Evolutionary conservation across 108 stramenopile genomes (phyloP).

Genomic region (Epithemia pelagica): DNA sequence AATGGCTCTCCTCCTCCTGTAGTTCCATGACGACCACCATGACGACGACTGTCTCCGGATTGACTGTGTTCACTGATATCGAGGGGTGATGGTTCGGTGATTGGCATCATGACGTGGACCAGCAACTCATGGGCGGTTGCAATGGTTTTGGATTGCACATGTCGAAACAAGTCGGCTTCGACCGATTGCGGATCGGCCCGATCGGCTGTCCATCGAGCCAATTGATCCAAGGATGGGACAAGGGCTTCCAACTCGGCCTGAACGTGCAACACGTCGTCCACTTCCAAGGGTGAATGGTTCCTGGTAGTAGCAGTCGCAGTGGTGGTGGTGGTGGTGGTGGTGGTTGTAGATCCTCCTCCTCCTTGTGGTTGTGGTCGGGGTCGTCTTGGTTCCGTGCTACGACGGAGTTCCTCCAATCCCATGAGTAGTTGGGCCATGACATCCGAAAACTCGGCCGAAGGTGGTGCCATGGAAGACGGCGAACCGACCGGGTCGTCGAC

Average conservation of each 20-base stretch:
- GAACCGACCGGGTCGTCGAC: no score
- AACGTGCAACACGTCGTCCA: neutral
- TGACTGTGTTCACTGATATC: neutral
- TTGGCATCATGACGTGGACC: neutral
- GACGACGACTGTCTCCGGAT: neutral
- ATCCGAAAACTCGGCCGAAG: constrained; percentile 19
- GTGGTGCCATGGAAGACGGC: neutral
- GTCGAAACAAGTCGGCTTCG: constrained; percentile 18
- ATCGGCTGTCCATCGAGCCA: constrained; percentile 1
- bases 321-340: no score
- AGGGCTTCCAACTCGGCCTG: neutral
- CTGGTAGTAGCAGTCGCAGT: no score
- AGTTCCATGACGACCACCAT: neutral
- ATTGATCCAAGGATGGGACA: neutral
- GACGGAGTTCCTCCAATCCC: constrained; percentile 36
- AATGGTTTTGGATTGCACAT: constrained; percentile 18
- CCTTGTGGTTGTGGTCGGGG: no score
- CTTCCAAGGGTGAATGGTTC: neutral
- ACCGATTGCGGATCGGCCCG: constrained; percentile 1
- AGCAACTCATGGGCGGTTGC: constrained; percentile 19
- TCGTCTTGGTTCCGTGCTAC: neutral
- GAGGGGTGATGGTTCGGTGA: neutral
- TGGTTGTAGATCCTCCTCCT: neutral
- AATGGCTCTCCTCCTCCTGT: neutral
- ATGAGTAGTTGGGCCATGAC: constrained; percentile 28